phyloP scores from a whole-genome alignment of 2,329 filamentous ascomycete genomes.

The Pseudocercospora fuligena region DNA sequence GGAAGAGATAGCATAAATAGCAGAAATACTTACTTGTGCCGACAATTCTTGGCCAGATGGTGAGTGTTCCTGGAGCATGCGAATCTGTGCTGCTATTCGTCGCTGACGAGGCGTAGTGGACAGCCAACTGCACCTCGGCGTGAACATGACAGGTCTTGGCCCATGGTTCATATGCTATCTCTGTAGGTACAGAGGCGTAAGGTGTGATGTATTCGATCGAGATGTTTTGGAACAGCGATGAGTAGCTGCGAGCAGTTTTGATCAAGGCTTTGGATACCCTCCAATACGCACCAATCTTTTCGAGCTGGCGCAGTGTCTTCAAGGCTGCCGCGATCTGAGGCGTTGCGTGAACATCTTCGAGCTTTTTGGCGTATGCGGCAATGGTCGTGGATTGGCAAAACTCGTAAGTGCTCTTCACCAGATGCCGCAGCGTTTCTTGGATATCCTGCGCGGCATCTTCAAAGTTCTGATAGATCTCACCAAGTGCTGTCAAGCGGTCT shows the following conservation, averaged over 20 bases:
- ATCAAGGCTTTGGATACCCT: constrained; percentile 15
- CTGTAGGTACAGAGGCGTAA: constrained; percentile 15
- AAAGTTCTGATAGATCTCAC: constrained; percentile 10
- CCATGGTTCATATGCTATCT: constrained; percentile 22
- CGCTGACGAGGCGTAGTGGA: constrained; percentile 13
- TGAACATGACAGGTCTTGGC: constrained; percentile 24
- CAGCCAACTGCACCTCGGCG: constrained; percentile 22
- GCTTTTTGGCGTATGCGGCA: constrained; percentile 6
- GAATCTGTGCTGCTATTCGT: background rate
- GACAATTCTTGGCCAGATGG: constrained; percentile 14
- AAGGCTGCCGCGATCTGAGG: constrained; percentile 20
- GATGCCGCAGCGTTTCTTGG: background rate
- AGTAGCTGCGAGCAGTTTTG: background rate
- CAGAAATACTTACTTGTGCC: constrained; percentile 27
- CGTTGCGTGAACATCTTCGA: constrained; percentile 13
- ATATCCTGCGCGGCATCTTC: constrained; percentile 5
- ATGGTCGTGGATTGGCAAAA: constrained; percentile 12
- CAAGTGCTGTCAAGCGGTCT: background rate
- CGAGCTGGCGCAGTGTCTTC: constrained; percentile 25
- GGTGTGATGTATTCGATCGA: constrained; percentile 15
- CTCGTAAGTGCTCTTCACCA: constrained; percentile 13
- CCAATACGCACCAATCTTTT: constrained; percentile 25
- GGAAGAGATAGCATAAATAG: constrained; percentile 24
- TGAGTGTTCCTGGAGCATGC: background rate
- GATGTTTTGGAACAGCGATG: constrained; percentile 4